Percentiles rank a stretch among this genome's conserved stretches.
These are phyloP conservation scores for Juncus effusus DNA, from an alignment of 176 grass and related monocot genomes.

Conservation along the genomic window DNA sequence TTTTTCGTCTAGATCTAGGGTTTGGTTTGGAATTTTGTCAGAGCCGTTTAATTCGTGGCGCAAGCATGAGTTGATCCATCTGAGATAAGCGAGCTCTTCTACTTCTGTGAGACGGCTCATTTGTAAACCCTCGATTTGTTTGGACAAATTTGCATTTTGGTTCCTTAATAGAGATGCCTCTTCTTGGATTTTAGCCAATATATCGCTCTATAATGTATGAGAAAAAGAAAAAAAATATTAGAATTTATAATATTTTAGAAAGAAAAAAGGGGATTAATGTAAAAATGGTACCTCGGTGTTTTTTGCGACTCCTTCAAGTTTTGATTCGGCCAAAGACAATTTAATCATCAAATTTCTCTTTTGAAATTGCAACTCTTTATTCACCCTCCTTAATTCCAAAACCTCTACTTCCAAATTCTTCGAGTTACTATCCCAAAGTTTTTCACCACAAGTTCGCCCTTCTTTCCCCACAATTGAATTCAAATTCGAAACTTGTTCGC, in stretches of 20 bases:
- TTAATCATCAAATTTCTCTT: constrained; percentile 80
- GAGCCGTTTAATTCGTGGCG: constrained; percentile 81
- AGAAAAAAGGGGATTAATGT: constrained; percentile 12
- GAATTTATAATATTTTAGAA: constrained; percentile 4
- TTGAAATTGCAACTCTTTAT: constrained; percentile 96
- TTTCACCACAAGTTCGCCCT: constrained; percentile 47
- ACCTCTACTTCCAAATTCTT: constrained; percentile 80
- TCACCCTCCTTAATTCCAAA: constrained; percentile 73
- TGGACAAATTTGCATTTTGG: constrained; percentile 86
- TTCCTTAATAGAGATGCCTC: constrained; percentile 77
- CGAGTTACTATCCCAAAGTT: constrained; percentile 40
- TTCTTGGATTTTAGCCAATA: constrained; percentile 89
- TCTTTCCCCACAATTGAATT: constrained; percentile 49
- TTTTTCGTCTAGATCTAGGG: constrained; percentile 34
- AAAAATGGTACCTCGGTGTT: constrained; percentile 64
- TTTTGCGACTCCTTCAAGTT: constrained; percentile 70
- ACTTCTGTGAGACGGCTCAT: constrained; percentile 92
- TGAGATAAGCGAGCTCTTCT: constrained; percentile 97
- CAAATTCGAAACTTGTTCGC: constrained; percentile 58
- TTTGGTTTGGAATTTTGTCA: constrained; percentile 57
- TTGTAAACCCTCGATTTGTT: constrained; percentile 96
- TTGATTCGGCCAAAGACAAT: constrained; percentile 90
- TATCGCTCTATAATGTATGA: constrained; percentile 60
- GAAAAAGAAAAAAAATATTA: constrained; percentile 16
- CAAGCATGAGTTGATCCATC: constrained; percentile 97